Percentiles rank a stretch among this genome's conserved stretches.
These are phyloP conservation scores for Crassisporium funariophilum DNA, from an alignment of 768 basidiomycete species.

Conservation along the genomic window DNA sequence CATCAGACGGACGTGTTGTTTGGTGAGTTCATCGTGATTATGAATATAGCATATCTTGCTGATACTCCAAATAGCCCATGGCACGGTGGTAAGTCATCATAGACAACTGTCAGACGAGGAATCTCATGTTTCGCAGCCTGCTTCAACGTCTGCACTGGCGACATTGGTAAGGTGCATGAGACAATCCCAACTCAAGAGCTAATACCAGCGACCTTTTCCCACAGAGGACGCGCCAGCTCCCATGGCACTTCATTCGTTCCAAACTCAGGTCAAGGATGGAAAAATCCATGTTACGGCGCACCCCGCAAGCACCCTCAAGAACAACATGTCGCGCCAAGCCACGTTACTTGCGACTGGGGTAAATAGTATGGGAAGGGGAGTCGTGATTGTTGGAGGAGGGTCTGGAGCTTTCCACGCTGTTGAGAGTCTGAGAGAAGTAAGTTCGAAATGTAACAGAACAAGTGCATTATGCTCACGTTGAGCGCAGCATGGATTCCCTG, in stretches of 20 bases:
- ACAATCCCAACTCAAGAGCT: neutral
- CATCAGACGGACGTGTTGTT: slow-evolving; percentile 75
- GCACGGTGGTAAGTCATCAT: slow-evolving; percentile 84
- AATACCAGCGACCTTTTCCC: slow-evolving; percentile 14
- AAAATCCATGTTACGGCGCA: slow-evolving; percentile 82
- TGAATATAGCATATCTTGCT: neutral
- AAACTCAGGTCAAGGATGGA: slow-evolving; percentile 62
- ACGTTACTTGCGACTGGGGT: slow-evolving; percentile 49
- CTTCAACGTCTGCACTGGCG: slow-evolving; percentile 84
- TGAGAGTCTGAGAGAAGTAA: slow-evolving; percentile 81
- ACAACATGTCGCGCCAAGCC: slow-evolving; percentile 66
- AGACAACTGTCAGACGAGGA: no score
- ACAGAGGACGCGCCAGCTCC: slow-evolving; percentile 90
- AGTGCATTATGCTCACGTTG: slow-evolving; percentile 6
- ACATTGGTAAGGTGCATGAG: slow-evolving; percentile 56
- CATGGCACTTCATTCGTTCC: slow-evolving; percentile 77
- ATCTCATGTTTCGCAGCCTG: slow-evolving; percentile 54
- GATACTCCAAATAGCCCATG: slow-evolving; percentile 56
- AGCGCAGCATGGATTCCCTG: slow-evolving; percentile 70
- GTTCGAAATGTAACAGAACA: slow-evolving; percentile 16
- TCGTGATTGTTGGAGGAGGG: slow-evolving; percentile 88
- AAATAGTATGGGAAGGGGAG: slow-evolving; percentile 57
- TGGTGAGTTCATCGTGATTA: slow-evolving; percentile 50
- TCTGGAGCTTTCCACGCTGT: slow-evolving; percentile 75
- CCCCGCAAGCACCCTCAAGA: slow-evolving; percentile 58